Conservation (phyloP, 164 flowering plant genomes). For the Protea cynaroides region DNA sequence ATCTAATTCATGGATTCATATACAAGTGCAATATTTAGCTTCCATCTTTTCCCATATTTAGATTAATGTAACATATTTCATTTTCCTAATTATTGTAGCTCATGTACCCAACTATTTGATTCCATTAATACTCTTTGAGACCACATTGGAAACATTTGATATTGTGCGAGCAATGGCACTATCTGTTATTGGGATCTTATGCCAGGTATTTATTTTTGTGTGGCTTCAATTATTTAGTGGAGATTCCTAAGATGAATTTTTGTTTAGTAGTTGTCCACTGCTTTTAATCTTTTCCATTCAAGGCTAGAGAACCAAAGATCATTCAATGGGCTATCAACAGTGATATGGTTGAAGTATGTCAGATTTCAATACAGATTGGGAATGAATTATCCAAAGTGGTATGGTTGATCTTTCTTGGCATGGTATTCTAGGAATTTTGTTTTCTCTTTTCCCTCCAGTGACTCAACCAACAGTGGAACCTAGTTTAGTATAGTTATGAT, state of each 20-base stretch:
- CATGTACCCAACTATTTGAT: constrained; percentile 29
- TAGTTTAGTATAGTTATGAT: background rate
- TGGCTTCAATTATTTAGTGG: background rate
- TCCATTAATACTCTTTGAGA: constrained; percentile 26
- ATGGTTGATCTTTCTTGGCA: background rate
- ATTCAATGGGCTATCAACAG: constrained; percentile 39
- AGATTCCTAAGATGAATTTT: background rate
- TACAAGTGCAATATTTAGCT: background rate
- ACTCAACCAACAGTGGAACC: background rate
- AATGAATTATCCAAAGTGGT: constrained; percentile 47
- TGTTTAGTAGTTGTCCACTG: background rate
- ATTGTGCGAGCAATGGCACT: constrained; percentile 37
- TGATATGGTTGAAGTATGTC: constrained; percentile 28
- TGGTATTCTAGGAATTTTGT: background rate
- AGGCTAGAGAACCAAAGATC: constrained; percentile 34
- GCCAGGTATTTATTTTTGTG: constrained; percentile 30
- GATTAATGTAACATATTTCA: background rate
- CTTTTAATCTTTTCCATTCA: background rate
- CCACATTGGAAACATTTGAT: constrained; percentile 24
- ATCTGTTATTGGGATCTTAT: constrained; percentile 40
- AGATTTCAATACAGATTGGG: constrained; percentile 23
- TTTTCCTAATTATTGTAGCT: constrained; percentile 19
- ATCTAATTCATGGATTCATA: background rate
- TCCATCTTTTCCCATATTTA: background rate
- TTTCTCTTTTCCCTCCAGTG: background rate